phyloP scores from a whole-genome alignment of 2,329 filamentous ascomycete genomes.

The Diaporthe capsici region DNA sequence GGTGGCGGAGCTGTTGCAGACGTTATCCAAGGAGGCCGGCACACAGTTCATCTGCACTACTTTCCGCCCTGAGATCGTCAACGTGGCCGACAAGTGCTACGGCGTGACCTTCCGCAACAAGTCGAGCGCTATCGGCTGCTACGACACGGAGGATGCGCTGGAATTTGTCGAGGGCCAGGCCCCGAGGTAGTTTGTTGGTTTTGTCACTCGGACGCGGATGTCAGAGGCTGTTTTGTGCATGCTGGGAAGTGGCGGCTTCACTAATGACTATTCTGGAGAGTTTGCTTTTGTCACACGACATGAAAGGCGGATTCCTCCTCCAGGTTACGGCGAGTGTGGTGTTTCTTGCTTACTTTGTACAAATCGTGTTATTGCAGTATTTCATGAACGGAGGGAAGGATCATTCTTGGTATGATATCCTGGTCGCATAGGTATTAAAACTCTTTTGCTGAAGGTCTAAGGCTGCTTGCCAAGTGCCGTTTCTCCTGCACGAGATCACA shows the following conservation, averaged over 20 bases:
- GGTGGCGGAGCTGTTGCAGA: slow-evolving; percentile 89
- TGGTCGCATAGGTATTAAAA: slow-evolving; percentile 28
- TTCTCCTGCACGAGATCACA: neutral
- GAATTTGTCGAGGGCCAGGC: slow-evolving; percentile 93
- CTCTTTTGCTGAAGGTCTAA: neutral
- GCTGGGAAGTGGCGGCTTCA: neutral
- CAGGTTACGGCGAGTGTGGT: slow-evolving; percentile 24
- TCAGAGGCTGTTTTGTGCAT: neutral
- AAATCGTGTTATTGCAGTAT: slow-evolving; percentile 5
- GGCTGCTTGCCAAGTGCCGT: neutral
- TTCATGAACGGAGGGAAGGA: slow-evolving; percentile 10
- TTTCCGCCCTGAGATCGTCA: slow-evolving; percentile 96
- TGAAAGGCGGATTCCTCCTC: slow-evolving; percentile 6
- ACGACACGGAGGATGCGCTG: slow-evolving; percentile 87
- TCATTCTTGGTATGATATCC: slow-evolving; percentile 24
- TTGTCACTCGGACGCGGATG: too few species aligned
- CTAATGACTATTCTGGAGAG: slow-evolving; percentile 11
- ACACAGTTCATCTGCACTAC: slow-evolving; percentile 98
- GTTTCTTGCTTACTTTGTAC: slow-evolving; percentile 28
- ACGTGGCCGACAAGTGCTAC: slow-evolving; percentile 97
- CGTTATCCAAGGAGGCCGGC: slow-evolving; percentile 76
- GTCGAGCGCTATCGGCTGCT: slow-evolving; percentile 93
- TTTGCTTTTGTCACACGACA: slow-evolving; percentile 33
- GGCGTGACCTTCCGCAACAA: slow-evolving; percentile 95
- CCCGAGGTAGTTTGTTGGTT: slow-evolving; percentile 47